Base-by-base conservation (phyloP, 2,329 filamentous ascomycete genomes). In the Neodidymelliopsis sp. region DNA sequence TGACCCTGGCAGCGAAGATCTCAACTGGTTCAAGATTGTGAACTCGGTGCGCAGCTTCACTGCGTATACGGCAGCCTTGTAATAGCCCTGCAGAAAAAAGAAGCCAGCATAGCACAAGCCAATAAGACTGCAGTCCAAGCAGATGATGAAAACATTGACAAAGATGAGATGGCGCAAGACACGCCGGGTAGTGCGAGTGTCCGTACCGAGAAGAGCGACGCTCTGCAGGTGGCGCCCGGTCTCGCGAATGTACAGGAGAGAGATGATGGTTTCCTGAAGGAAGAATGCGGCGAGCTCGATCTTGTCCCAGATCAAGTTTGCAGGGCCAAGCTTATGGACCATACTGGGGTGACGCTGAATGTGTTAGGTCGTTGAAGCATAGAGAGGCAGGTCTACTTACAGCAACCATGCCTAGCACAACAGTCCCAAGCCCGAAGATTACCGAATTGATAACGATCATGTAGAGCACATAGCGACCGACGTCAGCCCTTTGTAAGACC, bases 361-460 rank as follows among this genome's bases (percentile, higher is more conserved):
- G 7, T n/a, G 46, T 62, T 12, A 60, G 44, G 28, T 9, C 8
- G 22, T 19, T 11, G 15, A n/a, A 27, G 35, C 4, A 22, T 2
- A 15, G 12, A 12, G 10, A 18, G 18, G 13, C 24, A 10, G 11
- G 9, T 10, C 12, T 13, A 49, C 56, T 77, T 78, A 62, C 62
- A 2, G 77, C 69, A 4, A 80, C 80, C 51, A 76, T 80, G 3
- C 78, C 78, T 24, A 86, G 63, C 2, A 84, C 73, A 1, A 78
- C 78, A 5, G 80, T 80, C 0, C 80, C 75, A 0, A 80, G 66
- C 44, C 84, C 80, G 29, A 83, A 70, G 12, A 83, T 47, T 28
- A 84, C 53, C n/a, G 75, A 73, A 55, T 83, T 78, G 49, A 75
- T 54, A 18, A 83, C 71, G 47, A 87, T 85, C 77, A 85, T 82